Conservation (phyloP, 441 rosid genomes). For the Gossypium davidsonii region DNA sequence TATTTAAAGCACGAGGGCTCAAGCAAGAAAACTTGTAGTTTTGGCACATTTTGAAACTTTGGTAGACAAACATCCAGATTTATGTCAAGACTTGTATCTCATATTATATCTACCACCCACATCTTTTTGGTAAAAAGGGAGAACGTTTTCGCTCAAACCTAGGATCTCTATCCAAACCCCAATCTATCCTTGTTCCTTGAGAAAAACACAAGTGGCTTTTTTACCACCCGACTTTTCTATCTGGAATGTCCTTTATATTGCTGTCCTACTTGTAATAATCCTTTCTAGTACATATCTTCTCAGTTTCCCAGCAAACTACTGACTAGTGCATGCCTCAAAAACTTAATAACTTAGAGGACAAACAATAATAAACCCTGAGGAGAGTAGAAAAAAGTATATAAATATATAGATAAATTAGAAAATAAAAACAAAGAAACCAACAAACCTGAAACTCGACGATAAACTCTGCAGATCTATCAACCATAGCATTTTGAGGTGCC, state of each 20-base stretch:
- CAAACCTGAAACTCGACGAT: constrained; percentile 78
- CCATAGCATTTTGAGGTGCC: constrained; percentile 38
- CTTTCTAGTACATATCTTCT: not conserved
- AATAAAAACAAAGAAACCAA: not conserved
- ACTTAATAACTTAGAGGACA: not conserved
- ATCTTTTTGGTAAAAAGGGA: not conserved
- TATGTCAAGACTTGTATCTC: not conserved
- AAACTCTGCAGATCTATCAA: constrained; percentile 51
- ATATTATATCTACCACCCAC: not conserved
- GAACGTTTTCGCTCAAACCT: not conserved
- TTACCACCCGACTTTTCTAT: not conserved
- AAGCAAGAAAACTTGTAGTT: not conserved
- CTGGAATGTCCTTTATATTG: not conserved
- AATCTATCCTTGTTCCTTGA: not conserved
- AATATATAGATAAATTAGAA: not conserved
- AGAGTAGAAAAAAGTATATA: not conserved
- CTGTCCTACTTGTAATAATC: not conserved
- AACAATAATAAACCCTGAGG: not conserved
- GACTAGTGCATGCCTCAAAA: not conserved
- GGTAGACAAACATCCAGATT: not conserved
- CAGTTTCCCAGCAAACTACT: not conserved
- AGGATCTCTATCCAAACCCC: not conserved
- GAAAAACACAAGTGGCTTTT: not conserved
- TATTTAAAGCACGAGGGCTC: not conserved
- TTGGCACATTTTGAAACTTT: not conserved